Evolutionary conservation across 202 grass and related monocot genomes (phyloP).

Genomic region (Eragrostis tef): DNA sequence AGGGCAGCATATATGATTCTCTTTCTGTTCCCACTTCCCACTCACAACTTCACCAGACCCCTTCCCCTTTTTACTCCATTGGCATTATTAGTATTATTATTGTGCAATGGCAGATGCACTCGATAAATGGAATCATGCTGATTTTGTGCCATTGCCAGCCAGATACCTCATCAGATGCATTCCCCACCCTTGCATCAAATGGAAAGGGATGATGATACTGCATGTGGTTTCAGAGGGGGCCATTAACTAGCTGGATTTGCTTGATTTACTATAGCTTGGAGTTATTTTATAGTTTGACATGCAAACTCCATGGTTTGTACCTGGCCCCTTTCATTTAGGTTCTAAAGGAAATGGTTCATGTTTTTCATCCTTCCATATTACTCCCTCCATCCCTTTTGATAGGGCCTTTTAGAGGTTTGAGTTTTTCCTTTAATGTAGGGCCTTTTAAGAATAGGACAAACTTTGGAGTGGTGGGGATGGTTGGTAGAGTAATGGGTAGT

Average conservation of each 20-base stretch:
- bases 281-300: constrained; percentile 29
- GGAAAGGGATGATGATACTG: constrained; percentile 43
- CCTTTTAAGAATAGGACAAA: too few species aligned
- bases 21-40: constrained; percentile 33
- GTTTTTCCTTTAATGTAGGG: too few species aligned
- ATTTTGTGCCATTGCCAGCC: constrained; percentile 58
- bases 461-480: too few species aligned
- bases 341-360: not conserved
- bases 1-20: constrained; percentile 42
- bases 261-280: constrained; percentile 42
- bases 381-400: too few species aligned
- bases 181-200: constrained; percentile 49
- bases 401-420: too few species aligned
- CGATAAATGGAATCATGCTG: constrained; percentile 75
- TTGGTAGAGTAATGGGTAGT: too few species aligned
- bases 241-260: constrained; percentile 53
- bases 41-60: constrained; percentile 48
- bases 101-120: constrained; percentile 58
- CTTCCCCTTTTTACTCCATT: constrained; percentile 45
- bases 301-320: not conserved
- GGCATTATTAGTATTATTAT: constrained; percentile 42
- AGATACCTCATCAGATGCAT: constrained; percentile 31
- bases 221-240: constrained; percentile 57
- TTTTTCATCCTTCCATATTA: too few species aligned
- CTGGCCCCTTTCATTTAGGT: not conserved